A percentile compares a stretch with the other conserved stretches of the same genome.
Conservation (phyloP, 805 yeast genomes). For the Yarrowia divulgata region DNA sequence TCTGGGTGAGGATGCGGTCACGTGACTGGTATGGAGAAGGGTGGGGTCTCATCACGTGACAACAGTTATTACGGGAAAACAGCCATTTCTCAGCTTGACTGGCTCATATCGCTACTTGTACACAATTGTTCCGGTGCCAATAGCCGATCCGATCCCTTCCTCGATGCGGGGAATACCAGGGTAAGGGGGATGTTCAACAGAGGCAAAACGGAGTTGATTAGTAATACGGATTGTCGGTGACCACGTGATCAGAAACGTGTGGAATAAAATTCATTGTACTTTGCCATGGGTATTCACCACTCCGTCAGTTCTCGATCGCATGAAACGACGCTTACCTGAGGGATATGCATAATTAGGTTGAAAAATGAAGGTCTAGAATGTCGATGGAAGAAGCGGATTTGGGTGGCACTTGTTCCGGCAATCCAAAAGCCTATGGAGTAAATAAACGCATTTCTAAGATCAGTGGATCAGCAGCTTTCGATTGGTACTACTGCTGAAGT, state of each 20-base stretch:
- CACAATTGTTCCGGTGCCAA: not conserved
- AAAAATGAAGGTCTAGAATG: slow-evolving; percentile 1
- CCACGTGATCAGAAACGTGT: not conserved
- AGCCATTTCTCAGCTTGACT: not conserved
- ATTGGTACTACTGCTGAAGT: too few relatives aligned
- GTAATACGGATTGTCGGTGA: not conserved
- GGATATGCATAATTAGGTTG: not conserved
- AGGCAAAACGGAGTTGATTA: slow-evolving; percentile 2
- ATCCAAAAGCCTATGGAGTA: too few relatives aligned
- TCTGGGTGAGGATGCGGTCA: not conserved
- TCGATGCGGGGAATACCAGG: slow-evolving; percentile 26
- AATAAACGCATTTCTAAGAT: not conserved
- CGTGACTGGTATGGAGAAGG: not conserved
- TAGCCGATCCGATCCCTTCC: not conserved
- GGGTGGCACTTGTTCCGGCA: too few relatives aligned
- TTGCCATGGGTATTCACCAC: too few relatives aligned
- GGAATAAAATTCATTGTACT: too few relatives aligned
- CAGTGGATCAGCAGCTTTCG: not conserved
- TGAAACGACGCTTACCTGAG: too few relatives aligned
- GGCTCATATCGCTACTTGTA: too few relatives aligned
- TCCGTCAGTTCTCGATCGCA: too few relatives aligned
- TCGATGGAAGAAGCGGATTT: not conserved
- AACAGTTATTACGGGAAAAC: not conserved
- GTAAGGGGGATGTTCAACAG: not conserved
- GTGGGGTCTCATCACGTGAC: not conserved